Conservation (phyloP, 2,329 filamentous ascomycete genomes). For the Podosphaera xanthii region DNA sequence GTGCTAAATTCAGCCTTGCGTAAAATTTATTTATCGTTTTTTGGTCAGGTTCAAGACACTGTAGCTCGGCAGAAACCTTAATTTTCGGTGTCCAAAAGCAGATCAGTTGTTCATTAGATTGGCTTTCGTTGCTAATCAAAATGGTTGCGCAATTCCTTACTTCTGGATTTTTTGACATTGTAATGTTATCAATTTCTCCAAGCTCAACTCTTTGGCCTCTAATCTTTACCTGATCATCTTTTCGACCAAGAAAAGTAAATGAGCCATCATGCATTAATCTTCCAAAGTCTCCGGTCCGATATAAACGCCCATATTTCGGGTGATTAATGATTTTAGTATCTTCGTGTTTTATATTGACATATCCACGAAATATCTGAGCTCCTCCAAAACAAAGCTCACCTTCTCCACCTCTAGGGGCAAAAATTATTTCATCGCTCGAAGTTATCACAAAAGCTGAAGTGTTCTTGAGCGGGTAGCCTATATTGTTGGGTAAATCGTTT, state of each 20-base stretch:
- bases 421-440: conserved; percentile 21
- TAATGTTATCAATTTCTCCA: conserved; percentile 44
- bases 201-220: conserved; percentile 62
- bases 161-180: conserved; percentile 20
- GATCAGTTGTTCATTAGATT: conserved; percentile 30
- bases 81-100: conserved; percentile 40
- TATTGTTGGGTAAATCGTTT: conserved; percentile 42
- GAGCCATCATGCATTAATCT: conserved; percentile 57
- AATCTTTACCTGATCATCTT: conserved; percentile 64
- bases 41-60: conserved; percentile 18
- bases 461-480: conserved; percentile 53
- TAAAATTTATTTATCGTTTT: conserved; percentile 26
- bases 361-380: conserved; percentile 55
- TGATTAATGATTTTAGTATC: conserved; percentile 46
- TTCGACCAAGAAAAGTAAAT: conserved; percentile 46
- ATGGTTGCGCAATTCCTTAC: conserved; percentile 43
- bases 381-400: conserved; percentile 79
- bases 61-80: conserved; percentile 2
- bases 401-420: conserved; percentile 44
- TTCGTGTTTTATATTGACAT: conserved; percentile 43
- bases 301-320: conserved; percentile 45
- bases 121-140: conserved; percentile 23
- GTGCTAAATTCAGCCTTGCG: conserved; percentile 25
- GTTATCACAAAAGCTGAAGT: conserved; percentile 31
- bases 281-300: conserved; percentile 64